Evolutionary conservation across 192 early-diverging fungal genomes (phyloP).

Genomic region (Pecoramyces ruminantium): DNA sequence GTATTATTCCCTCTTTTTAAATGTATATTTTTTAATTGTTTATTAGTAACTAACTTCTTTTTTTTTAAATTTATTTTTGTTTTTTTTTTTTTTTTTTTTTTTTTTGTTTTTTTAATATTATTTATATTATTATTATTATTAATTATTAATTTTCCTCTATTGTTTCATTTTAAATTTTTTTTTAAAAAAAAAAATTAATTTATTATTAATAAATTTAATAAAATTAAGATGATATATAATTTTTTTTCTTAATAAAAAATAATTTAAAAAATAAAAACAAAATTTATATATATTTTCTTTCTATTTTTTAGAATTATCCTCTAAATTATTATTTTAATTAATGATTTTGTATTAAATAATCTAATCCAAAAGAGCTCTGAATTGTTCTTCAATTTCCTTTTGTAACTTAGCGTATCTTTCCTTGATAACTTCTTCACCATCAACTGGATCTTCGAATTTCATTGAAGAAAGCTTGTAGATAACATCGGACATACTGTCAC

Average conservation of each 20-base stretch:
- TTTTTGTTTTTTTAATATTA: too few species aligned
- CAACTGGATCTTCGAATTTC: conserved; percentile 99
- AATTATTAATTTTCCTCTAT: too few species aligned
- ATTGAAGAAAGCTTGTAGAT: conserved; percentile 95
- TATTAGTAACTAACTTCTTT: too few species aligned
- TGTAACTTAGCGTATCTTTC: conserved; percentile 74
- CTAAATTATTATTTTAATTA: not conserved
- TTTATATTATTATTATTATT: too few species aligned
- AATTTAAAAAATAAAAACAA: not conserved
- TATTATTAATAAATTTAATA: too few species aligned
- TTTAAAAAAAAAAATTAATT: too few species aligned
- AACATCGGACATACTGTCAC: conserved; percentile 77
- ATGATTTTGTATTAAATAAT: not conserved
- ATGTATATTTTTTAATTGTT: too few species aligned
- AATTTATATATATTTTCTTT: not conserved
- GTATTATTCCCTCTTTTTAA: too few species aligned
- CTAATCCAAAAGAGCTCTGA: conserved; percentile 61
- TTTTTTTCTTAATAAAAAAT: not conserved
- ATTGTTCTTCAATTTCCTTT: conserved; percentile 93
- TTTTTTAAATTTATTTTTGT: too few species aligned
- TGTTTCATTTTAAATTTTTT: too few species aligned
- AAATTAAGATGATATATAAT: too few species aligned
- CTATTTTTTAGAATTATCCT: not conserved
- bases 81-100: too few species aligned
- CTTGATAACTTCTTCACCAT: conserved; percentile 74